A percentile compares a stretch with the other conserved stretches of the same genome.
These are phyloP conservation scores for Chenopodium album DNA, from an alignment of 148 eudicot genomes.

Conservation along the genomic window DNA sequence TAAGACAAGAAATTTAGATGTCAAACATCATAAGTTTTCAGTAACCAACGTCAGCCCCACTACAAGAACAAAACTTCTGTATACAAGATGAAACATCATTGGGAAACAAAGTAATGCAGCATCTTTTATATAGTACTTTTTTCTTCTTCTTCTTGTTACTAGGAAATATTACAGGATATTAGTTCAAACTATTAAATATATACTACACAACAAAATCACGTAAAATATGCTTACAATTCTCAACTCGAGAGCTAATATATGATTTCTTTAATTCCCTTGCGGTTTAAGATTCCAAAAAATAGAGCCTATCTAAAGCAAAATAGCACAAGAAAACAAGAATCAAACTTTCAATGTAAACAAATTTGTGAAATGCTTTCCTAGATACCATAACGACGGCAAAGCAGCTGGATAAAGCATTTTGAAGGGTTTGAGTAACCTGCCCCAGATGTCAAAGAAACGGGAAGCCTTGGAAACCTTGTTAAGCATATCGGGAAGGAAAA, in stretches of 20 bases:
- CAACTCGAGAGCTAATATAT: not conserved
- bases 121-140: not conserved
- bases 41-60: conserved; percentile 15
- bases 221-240: not conserved
- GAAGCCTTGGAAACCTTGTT: not conserved
- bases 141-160: too few species aligned
- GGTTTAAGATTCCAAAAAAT: not conserved
- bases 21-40: conserved; percentile 6
- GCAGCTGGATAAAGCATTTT: not conserved
- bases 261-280: not conserved
- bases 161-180: not conserved
- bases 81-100: conserved; percentile 8
- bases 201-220: not conserved
- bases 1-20: not conserved
- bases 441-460: not conserved
- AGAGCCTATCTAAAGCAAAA: not conserved
- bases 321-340: not conserved
- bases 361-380: not conserved
- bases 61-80: not conserved
- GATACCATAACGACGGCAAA: not conserved
- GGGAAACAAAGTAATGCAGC: conserved; percentile 17
- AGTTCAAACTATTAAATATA: not conserved
- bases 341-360: not conserved
- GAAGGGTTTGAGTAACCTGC: not conserved
- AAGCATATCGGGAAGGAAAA: not conserved